Evolutionary conservation across 306 rosid species (phyloP).

Genomic region (Rosa multiflora): DNA sequence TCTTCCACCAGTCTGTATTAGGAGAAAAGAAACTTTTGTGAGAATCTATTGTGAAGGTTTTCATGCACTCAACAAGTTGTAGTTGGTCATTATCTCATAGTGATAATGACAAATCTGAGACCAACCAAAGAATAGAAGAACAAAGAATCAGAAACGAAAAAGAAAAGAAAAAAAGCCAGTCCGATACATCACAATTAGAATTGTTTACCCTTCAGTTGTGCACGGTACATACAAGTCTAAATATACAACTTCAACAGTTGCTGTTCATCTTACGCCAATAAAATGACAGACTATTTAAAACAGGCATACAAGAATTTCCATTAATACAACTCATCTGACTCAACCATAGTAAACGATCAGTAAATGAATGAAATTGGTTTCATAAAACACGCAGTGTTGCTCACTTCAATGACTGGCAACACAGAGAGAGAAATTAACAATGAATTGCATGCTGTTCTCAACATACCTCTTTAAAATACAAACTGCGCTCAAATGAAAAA

Average conservation of each 20-base stretch:
- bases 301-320: not conserved
- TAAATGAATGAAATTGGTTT: not conserved
- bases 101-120: not conserved
- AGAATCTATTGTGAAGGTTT: too few relatives aligned
- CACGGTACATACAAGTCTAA: not conserved
- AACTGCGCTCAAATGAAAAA: not conserved
- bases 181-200: not conserved
- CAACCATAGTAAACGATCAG: not conserved
- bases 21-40: not conserved
- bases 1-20: slow-evolving; percentile 77
- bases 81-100: not conserved
- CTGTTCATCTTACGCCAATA: not conserved
- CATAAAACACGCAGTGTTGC: not conserved
- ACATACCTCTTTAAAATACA: not conserved
- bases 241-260: not conserved
- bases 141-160: not conserved
- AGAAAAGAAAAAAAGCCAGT: not conserved
- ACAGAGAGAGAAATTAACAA: not conserved
- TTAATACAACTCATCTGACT: not conserved
- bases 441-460: not conserved
- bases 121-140: not conserved
- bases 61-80: not conserved
- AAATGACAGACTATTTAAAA: not conserved
- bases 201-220: not conserved
- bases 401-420: not conserved